These are phyloP conservation scores for Nicotiana knightiana DNA, from an alignment of 257 asterid genomes.

Conservation along the genomic window DNA sequence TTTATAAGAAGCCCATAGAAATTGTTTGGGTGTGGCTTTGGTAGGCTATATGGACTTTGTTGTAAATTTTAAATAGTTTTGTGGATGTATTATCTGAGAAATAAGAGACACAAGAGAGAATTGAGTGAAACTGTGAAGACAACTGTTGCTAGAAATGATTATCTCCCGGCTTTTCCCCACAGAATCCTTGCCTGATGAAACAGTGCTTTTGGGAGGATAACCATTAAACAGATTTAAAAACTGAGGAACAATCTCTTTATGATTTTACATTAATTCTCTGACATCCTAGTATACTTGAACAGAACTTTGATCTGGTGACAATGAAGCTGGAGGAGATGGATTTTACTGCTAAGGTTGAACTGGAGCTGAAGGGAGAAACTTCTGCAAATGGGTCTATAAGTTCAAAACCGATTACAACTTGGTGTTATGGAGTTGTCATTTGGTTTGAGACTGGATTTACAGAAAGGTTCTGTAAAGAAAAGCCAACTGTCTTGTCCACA, in stretches of 20 bases:
- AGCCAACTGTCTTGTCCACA: conserved; percentile 66
- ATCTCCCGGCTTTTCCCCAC: not conserved
- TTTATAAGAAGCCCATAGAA: not conserved
- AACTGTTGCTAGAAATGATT: not conserved
- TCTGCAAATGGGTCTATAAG: conserved; percentile 9
- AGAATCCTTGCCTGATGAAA: not conserved
- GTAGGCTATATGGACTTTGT: not conserved
- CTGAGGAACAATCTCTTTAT: not conserved
- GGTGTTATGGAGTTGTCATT: conserved; percentile 79
- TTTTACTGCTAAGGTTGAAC: conserved; percentile 69
- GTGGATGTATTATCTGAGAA: not conserved
- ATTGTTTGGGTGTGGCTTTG: not conserved
- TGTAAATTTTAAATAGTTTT: not conserved
- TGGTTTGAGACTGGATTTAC: conserved; percentile 96
- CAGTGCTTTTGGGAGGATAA: not conserved
- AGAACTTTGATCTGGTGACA: conserved; percentile 80
- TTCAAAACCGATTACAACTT: conserved; percentile 23
- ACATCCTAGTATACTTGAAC: conserved; percentile 13
- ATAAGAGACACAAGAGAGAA: not conserved
- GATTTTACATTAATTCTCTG: not conserved
- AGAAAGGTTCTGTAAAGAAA: conserved; percentile 71
- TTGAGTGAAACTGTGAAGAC: not conserved
- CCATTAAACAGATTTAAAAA: not conserved
- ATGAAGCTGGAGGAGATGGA: conserved; percentile 81
- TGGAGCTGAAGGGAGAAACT: conserved; percentile 32